Percentiles rank a stretch among this genome's conserved stretches.
These are phyloP conservation scores for Simplicillium sp. DNA, from an alignment of 2,329 filamentous ascomycete species.

Conservation along the genomic window DNA sequence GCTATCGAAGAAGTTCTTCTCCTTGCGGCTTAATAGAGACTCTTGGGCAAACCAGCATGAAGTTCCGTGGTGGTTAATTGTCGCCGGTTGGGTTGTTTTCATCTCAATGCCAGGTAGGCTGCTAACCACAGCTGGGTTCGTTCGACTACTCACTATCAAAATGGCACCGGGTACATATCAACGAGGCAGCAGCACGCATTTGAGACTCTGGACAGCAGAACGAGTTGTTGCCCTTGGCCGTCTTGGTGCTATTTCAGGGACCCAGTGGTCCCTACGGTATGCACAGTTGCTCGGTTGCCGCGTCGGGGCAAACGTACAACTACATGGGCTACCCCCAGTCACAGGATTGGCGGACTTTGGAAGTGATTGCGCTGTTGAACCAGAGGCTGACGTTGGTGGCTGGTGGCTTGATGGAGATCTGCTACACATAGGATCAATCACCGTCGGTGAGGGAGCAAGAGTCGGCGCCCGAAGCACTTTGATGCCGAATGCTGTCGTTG, in stretches of 20 bases:
- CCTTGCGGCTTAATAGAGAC: neutral
- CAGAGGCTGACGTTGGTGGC: constrained; percentile 11
- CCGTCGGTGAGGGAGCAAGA: constrained; percentile 9
- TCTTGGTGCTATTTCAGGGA: constrained; percentile 8
- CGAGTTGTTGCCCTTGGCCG: constrained; percentile 6
- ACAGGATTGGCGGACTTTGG: constrained; percentile 12
- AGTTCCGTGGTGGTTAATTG: constrained; percentile 9
- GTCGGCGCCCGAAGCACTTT: constrained; percentile 11
- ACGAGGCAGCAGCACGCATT: constrained; percentile 9
- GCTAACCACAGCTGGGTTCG: constrained; percentile 6
- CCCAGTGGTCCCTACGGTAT: constrained; percentile 10
- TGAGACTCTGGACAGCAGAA: constrained; percentile 11
- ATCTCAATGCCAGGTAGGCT: constrained; percentile 9
- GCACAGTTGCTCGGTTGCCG: constrained; percentile 11
- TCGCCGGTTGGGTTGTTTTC: constrained; percentile 7
- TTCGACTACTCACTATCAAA: constrained; percentile 7
- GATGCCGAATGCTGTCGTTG: constrained; percentile 9
- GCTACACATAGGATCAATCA: constrained; percentile 10
- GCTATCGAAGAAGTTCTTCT: constrained; percentile 8
- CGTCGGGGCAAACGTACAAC: constrained; percentile 10
- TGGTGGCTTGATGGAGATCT: constrained; percentile 14
- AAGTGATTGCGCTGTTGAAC: constrained; percentile 10
- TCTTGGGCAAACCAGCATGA: constrained; percentile 8
- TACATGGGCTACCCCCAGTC: constrained; percentile 9
- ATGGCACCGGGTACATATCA: constrained; percentile 10